Evolutionary conservation across 108 stramenopile genomes (phyloP).

Genomic region (Cyclotella atomus): DNA sequence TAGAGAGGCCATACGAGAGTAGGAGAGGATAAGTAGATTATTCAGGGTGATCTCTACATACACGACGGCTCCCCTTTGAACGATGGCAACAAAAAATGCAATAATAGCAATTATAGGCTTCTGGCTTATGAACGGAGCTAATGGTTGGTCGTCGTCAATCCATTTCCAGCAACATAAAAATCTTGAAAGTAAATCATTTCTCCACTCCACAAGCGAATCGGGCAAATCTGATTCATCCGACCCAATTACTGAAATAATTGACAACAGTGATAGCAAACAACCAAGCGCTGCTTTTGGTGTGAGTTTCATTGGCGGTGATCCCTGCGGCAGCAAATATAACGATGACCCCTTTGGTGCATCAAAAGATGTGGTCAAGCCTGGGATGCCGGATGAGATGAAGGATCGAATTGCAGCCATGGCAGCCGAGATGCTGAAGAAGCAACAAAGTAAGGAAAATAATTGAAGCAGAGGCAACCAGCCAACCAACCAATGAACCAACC

Average conservation of each 20-base stretch:
- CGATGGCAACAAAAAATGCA: too few species aligned
- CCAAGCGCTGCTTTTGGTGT: slow-evolving; percentile 21
- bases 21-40: too few species aligned
- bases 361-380: slow-evolving; percentile 38
- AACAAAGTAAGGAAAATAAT: slow-evolving; percentile 1
- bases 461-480: neutral
- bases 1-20: too few species aligned
- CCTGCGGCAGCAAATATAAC: slow-evolving; percentile 65
- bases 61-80: too few species aligned
- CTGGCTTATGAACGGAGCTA: neutral
- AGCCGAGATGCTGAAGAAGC: slow-evolving; percentile 30
- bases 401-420: slow-evolving; percentile 59
- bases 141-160: neutral
- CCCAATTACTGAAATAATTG: neutral
- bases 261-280: neutral
- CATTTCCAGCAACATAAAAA: neutral
- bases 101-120: too few species aligned
- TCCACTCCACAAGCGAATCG: neutral
- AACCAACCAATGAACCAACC: too few species aligned
- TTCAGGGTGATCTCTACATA: too few species aligned
- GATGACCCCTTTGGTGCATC: slow-evolving; percentile 54
- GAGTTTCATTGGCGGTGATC: slow-evolving; percentile 60
- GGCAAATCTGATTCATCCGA: neutral
- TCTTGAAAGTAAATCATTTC: neutral
- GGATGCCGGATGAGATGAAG: slow-evolving; percentile 61